These are phyloP conservation scores for Gossypium rotundifolium DNA, from an alignment of 345 rosid species.

Conservation along the genomic window DNA sequence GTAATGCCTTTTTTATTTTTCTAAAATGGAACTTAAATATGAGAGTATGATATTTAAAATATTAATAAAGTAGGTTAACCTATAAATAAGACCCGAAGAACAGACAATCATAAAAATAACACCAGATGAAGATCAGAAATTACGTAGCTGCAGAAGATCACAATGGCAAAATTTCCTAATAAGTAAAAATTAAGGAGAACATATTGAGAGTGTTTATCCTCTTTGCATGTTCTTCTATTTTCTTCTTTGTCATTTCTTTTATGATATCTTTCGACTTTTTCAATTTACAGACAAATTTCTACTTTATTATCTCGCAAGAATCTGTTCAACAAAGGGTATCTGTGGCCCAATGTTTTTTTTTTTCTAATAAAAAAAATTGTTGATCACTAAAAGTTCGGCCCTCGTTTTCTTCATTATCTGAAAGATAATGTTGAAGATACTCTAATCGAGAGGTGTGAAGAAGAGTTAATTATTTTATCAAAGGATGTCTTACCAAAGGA, in stretches of 20 bases:
- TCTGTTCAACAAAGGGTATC: slow-evolving; percentile 14
- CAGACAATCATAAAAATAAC: no score
- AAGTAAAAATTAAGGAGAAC: neutral
- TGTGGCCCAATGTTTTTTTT: slow-evolving; percentile 10
- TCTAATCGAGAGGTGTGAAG: neutral
- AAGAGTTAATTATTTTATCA: neutral
- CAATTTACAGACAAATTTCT: slow-evolving; percentile 5
- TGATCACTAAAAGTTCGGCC: neutral
- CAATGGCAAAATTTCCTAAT: neutral
- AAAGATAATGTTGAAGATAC: neutral
- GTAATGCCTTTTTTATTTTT: no score
- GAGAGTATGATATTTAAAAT: no score
- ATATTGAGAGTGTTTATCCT: neutral
- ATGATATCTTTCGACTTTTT: neutral
- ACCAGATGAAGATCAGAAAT: no score
- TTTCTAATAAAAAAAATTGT: neutral
- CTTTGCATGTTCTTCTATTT: neutral
- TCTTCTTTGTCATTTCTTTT: neutral
- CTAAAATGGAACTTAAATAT: no score
- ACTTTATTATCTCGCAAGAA: slow-evolving; percentile 2
- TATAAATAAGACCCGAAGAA: no score
- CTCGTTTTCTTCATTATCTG: neutral
- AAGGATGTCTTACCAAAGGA: neutral
- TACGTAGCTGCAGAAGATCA: neutral
- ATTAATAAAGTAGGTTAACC: no score